A percentile compares a stretch with the other conserved stretches of the same genome.
phyloP scores from a whole-genome alignment of 495 filamentous ascomycete species.

The Neurospora tetrasperma region DNA sequence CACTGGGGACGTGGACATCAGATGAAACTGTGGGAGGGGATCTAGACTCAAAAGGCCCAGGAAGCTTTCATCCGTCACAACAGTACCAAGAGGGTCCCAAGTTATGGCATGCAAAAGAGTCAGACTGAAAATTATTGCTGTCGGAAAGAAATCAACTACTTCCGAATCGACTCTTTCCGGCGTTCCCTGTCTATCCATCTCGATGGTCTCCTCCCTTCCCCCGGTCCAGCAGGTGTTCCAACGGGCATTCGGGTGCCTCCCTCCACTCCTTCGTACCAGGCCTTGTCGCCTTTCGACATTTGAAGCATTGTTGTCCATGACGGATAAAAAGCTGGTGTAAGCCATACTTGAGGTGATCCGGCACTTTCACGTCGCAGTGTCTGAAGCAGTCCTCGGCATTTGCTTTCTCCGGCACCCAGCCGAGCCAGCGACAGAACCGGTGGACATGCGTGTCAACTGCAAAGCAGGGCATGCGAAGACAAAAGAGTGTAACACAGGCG shows the following conservation, averaged over 20 bases:
- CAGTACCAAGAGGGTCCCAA: not conserved
- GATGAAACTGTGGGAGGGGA: not conserved
- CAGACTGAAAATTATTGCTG: no score
- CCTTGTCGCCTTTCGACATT: constrained; percentile 54
- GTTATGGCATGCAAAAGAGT: not conserved
- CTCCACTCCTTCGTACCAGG: constrained; percentile 37
- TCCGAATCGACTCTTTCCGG: not conserved
- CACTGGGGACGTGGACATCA: not conserved
- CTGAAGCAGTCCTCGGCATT: constrained; percentile 61
- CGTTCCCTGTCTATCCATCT: not conserved
- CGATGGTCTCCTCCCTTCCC: constrained; percentile 5
- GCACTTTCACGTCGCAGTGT: constrained; percentile 73
- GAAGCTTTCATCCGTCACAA: not conserved
- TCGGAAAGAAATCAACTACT: not conserved
- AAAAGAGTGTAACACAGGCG: constrained; percentile 75
- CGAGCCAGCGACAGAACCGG: constrained; percentile 72
- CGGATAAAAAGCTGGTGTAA: constrained; percentile 80
- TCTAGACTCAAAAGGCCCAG: not conserved
- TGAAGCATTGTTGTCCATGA: constrained; percentile 72
- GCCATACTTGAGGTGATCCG: constrained; percentile 78
- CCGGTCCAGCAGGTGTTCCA: constrained; percentile 37
- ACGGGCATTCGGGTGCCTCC: constrained; percentile 28
- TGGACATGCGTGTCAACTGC: constrained; percentile 83
- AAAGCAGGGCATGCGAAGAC: constrained; percentile 65
- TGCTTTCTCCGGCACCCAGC: constrained; percentile 62